Evolutionary conservation across 2,329 filamentous ascomycete genomes (phyloP), one percentile per base, ranked within the genome.

Genomic region (Aspergillus persii): DNA sequence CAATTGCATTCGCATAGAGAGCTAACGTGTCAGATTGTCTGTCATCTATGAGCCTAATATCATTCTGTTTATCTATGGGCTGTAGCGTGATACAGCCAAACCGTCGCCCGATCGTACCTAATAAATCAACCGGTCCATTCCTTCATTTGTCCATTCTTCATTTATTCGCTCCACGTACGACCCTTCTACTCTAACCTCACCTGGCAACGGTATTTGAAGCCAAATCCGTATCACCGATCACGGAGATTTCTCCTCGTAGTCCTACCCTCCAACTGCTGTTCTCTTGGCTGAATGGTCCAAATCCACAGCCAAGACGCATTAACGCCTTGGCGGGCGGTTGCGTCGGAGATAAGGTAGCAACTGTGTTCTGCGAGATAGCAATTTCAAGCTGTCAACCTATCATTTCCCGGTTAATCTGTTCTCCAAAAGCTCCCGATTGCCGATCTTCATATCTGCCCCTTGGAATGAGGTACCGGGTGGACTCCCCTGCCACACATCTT

Each of bases 251-350:
- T 41, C 12, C 36, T 15, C 15, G 12, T 41, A 41, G n/a, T 47
- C 44, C 44, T 26, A 47, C 0, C 12, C 18, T 23, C 18, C 18
- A 23, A 23, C 8, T 47, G 44, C 44, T 26, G 5, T 2, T 26
- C 26, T 23, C 23, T 47, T 27, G 18, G n/a, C 44, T 23, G 23
- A 47, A 41, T 41, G 18, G 44, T 8, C 8, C 7, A 47, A 47
- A 41, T 47, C 44, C 18, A 23, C 18, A 26, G 44, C 44, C 44
- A 47, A 47, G 44, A 47, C 18, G 44, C 44, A 47, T 47, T 47
- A 47, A 23, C 26, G 44, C 44, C 53, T 55, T 55, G 53, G 53
- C 53, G 44, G 30, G 53, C 11, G 30, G 33, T 55, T 26, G 31
- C 53, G 30, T 26, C 46, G 5, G 31, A 31, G 53, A 55, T 55